Evolutionary conservation across 768 basidiomycete genomes (phyloP).

Genomic region (Cystobasidium ongulense): DNA sequence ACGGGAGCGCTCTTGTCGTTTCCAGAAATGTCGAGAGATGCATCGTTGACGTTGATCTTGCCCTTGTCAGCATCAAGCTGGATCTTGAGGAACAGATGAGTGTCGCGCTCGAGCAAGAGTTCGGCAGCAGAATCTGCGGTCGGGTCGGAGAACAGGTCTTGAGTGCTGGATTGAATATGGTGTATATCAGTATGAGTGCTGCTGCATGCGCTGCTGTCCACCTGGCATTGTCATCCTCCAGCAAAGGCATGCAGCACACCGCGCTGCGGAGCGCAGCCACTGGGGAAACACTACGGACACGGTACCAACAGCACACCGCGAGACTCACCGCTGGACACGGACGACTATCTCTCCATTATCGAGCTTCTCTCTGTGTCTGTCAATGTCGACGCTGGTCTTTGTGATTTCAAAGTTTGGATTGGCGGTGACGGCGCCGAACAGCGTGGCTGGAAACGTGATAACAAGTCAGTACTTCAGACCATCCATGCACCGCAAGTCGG

Average conservation of each 20-base stretch:
- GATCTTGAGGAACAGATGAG: constrained; percentile 9
- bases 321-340: constrained; percentile 21
- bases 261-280: neutral
- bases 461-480: neutral
- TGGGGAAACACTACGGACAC: neutral
- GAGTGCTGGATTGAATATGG: neutral
- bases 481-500: too few relatives aligned
- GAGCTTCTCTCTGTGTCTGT: constrained; percentile 24
- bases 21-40: neutral
- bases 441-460: neutral
- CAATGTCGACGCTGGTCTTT: constrained; percentile 16
- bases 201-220: neutral
- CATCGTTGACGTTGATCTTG: constrained; percentile 23
- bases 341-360: constrained; percentile 23
- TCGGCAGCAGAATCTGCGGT: neutral
- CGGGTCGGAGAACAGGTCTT: constrained; percentile 24
- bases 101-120: constrained; percentile 20
- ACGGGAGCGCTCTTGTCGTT: neutral
- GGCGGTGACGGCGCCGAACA: neutral
- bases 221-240: neutral
- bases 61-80: constrained; percentile 15
- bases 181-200: too few relatives aligned
- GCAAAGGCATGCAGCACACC: neutral
- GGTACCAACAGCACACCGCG: neutral
- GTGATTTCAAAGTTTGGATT: constrained; percentile 20